Base-by-base conservation (phyloP, 2,329 filamentous ascomycete genomes). In the Alternaria sp. region DNA sequence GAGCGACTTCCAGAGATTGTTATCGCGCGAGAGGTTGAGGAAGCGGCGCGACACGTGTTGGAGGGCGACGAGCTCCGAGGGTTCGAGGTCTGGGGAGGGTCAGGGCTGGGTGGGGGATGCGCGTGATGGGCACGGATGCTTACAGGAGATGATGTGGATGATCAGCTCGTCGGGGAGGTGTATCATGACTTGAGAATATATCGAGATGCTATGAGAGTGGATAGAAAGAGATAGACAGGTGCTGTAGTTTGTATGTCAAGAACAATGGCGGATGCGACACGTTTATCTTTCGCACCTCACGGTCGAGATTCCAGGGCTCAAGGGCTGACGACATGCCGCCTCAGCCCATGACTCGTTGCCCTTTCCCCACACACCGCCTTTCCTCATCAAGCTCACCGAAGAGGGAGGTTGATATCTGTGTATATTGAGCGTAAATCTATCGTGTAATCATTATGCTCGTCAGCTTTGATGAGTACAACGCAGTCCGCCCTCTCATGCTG, bases 1-100 rank as follows among this genome's bases (percentile, higher is more conserved):
- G 75, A 90, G 85, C 4, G 85, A 81, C 65, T 91, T 90, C 94
- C 94, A 97, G 37, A 95, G 83, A 43, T 84, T 86, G 71, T 91
- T 87, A 75, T 97, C 93, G 60, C 93, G 89, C 43, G 88, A 90
- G 45, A 96, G 83, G 28, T 83, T 79, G 26, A 90, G 85, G 62
- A 95, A 87, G 47, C 84, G 85, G 66, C 84, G 88, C 25, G 89
- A 95, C 12, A 93, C 88, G 20, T 87, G 85, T 79, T 94, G 92
- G 33, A 95, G 82, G 59, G 80, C 85, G 61, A 90, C 87, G 63
- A 94, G 85, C 67, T 93, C 87, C 45, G 77, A 73, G 15, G 89
- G 85, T n/a, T 87, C 84, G 66, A 94, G 86, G 74, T 86, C 89
- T 18, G 41, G 21, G 7, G 8, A 26, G 9, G 46, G 56, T 20